Percentiles rank a stretch among this genome's conserved stretches.
These are phyloP conservation scores for Stagonosporopsis chrysanthemi DNA, from an alignment of 2,329 filamentous ascomycete species.

Conservation along the genomic window DNA sequence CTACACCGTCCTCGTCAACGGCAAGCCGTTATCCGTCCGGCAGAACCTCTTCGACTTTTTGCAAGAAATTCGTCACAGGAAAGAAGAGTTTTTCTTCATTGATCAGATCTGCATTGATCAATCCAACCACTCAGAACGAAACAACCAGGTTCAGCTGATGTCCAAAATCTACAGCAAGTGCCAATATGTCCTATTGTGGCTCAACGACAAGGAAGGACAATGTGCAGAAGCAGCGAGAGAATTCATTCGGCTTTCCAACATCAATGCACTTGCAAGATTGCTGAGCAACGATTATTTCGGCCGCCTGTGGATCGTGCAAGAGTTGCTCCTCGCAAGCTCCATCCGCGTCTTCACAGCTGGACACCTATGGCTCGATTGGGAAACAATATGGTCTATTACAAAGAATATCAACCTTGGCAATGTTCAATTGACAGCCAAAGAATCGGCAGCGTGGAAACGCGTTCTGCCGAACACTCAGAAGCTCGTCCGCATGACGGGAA, in stretches of 20 bases:
- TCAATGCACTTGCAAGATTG: neutral
- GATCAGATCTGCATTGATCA: slow-evolving; percentile 15
- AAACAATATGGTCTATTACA: too few relatives aligned
- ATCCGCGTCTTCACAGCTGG: neutral
- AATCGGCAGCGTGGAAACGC: too few relatives aligned
- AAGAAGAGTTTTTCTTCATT: neutral
- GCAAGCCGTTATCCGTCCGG: neutral
- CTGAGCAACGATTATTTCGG: neutral
- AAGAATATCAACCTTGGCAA: too few relatives aligned
- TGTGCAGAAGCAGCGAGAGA: too few relatives aligned
- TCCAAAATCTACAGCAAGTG: slow-evolving; percentile 2
- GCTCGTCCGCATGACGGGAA: too few relatives aligned
- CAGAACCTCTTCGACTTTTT: neutral
- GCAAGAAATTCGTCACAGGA: too few relatives aligned
- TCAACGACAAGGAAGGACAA: neutral
- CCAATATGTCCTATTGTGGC: neutral
- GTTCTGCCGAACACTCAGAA: too few relatives aligned
- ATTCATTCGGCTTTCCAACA: neutral
- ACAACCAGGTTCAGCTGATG: slow-evolving; percentile 12
- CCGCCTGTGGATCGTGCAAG: slow-evolving; percentile 3
- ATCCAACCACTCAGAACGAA: slow-evolving; percentile 3
- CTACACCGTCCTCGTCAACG: neutral
- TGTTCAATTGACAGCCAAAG: too few relatives aligned
- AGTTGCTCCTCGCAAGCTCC: neutral
- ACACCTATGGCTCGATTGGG: neutral